Evolutionary conservation across 164 flowering plant genomes (phyloP).

Genomic region (Hamamelis virginiana): DNA sequence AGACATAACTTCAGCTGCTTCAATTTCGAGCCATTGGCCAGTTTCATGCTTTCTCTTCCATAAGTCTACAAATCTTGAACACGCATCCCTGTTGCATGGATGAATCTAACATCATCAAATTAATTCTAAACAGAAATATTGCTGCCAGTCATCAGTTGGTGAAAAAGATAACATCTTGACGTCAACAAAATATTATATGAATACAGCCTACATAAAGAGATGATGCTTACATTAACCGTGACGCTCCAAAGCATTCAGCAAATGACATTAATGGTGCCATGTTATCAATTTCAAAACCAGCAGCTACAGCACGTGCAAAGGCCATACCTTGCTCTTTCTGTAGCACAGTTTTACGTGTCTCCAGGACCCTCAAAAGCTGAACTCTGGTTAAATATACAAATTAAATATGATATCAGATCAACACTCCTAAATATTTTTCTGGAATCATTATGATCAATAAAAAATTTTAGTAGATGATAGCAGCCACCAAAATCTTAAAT

Average conservation of each 20-base stretch:
- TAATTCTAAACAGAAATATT: conserved; percentile 1
- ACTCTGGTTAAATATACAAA: conserved; percentile 46
- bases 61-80: conserved; percentile 60
- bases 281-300: conserved; percentile 89
- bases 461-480: not conserved
- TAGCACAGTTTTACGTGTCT: conserved; percentile 73
- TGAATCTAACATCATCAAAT: conserved; percentile 8
- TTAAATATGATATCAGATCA: conserved; percentile 3
- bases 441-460: not conserved
- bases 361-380: conserved; percentile 82
- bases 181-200: not conserved
- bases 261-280: conserved; percentile 69
- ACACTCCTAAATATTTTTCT: not conserved
- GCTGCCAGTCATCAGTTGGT: not conserved
- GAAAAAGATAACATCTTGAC: not conserved
- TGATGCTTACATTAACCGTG: conserved; percentile 71
- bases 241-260: conserved; percentile 91
- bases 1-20: conserved; percentile 67
- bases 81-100: conserved; percentile 75
- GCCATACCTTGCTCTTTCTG: conserved; percentile 99
- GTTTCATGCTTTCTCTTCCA: conserved; percentile 95
- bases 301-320: conserved; percentile 97
- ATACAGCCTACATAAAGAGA: not conserved
- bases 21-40: conserved; percentile 92
- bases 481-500: not conserved